These are phyloP conservation scores for Setaria viridis DNA, from an alignment of 202 grass and related monocot genomes.

Conservation along the genomic window DNA sequence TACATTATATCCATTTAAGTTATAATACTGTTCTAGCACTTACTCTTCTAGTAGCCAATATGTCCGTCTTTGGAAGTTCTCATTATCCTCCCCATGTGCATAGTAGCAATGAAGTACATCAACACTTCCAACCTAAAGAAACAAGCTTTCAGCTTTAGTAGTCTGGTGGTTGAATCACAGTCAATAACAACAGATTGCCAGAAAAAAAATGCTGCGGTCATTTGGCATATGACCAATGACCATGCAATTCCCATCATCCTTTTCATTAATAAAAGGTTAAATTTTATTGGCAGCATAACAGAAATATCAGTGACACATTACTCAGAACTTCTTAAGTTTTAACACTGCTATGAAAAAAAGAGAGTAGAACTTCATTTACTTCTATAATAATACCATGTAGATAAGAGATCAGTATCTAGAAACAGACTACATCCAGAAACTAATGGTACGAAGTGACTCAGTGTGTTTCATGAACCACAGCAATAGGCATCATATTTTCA, in stretches of 20 bases:
- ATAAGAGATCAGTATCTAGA: background rate
- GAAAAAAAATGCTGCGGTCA: background rate
- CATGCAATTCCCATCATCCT: background rate
- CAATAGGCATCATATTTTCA: background rate
- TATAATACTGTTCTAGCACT: slow-evolving; percentile 44
- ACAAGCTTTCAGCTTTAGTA: slow-evolving; percentile 34
- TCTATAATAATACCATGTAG: background rate
- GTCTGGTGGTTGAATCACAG: slow-evolving; percentile 19
- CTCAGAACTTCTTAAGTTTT: background rate
- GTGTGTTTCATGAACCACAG: slow-evolving; percentile 18
- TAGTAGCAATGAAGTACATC: slow-evolving; percentile 99
- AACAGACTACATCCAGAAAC: slow-evolving; percentile 3
- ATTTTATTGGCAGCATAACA: background rate
- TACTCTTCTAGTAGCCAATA: slow-evolving; percentile 99
- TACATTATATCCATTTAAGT: slow-evolving; percentile 24
- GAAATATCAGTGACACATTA: slow-evolving; percentile 12
- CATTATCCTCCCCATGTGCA: slow-evolving; percentile 94
- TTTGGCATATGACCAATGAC: background rate
- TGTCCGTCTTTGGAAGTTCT: slow-evolving; percentile 92
- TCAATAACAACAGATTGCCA: slow-evolving; percentile 13
- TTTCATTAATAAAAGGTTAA: background rate
- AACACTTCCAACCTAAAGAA: slow-evolving; percentile 88
- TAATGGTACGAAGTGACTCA: background rate
- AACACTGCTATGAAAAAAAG: background rate
- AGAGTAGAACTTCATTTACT: slow-evolving; percentile 2